Evolutionary conservation across 352 stramenopile species (phyloP).

Genomic region (Pythium phragmitis): DNA sequence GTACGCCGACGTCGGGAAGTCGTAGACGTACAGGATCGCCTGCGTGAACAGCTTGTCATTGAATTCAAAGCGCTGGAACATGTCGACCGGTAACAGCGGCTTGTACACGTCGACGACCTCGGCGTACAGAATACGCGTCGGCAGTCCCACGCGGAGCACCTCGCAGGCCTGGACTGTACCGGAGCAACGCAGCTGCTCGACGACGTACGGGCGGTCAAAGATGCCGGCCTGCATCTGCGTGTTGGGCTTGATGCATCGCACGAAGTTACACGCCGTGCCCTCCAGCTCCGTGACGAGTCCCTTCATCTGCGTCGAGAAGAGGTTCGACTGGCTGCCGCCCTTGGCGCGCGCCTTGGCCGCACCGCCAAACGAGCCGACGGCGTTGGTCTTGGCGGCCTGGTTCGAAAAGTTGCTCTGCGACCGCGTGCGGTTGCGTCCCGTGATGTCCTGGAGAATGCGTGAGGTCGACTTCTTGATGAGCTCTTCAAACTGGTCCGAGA

Average conservation of each 20-base stretch:
- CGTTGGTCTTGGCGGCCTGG: constrained; percentile 53
- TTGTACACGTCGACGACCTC: constrained; percentile 86
- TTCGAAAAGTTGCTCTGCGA: constrained; percentile 41
- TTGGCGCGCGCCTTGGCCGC: constrained; percentile 54
- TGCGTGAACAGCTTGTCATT: constrained; percentile 88
- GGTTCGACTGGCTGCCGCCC: constrained; percentile 61
- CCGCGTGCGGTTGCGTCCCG: constrained; percentile 40
- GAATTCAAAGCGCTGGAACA: constrained; percentile 72
- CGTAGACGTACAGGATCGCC: constrained; percentile 74
- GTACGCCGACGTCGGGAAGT: constrained; percentile 76
- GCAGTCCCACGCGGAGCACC: constrained; percentile 76
- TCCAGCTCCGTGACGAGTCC: constrained; percentile 79
- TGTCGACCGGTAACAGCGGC: constrained; percentile 53
- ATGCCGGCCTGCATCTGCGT: constrained; percentile 89
- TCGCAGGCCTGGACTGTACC: constrained; percentile 79
- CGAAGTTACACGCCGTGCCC: constrained; percentile 91
- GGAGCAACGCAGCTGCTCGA: constrained; percentile 72
- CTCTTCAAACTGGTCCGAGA: constrained; percentile 88
- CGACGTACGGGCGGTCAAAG: constrained; percentile 76
- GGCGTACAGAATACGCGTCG: constrained; percentile 82
- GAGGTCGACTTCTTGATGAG: constrained; percentile 78
- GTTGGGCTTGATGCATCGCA: constrained; percentile 96
- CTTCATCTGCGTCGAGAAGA: constrained; percentile 86
- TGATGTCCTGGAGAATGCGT: constrained; percentile 71
- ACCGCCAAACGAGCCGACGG: constrained; percentile 32